These are phyloP conservation scores for Hyparrhenia diplandra DNA, from an alignment of 176 grass and related monocot genomes.

Conservation along the genomic window DNA sequence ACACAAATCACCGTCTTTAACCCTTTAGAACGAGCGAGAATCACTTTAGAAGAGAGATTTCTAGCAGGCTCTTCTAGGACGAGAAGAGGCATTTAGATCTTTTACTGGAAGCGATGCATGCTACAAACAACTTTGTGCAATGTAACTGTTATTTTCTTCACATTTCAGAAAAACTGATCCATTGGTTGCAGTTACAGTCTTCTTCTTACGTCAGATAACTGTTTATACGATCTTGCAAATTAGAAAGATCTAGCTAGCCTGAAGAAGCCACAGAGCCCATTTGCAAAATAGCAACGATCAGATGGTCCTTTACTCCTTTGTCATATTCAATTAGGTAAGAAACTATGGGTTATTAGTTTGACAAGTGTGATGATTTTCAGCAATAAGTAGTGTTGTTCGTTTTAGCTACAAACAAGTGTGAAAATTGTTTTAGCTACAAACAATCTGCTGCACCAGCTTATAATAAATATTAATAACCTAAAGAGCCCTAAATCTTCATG, in stretches of 20 bases:
- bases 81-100: slow-evolving; percentile 13
- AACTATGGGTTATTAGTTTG: too few species aligned
- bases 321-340: too few species aligned
- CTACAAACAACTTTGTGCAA: slow-evolving; percentile 11
- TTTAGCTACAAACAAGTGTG: too few species aligned
- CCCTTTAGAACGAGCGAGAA: slow-evolving; percentile 36
- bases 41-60: slow-evolving; percentile 38
- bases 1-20: slow-evolving; percentile 21
- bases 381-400: too few species aligned
- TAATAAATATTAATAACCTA: too few species aligned
- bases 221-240: not conserved
- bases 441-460: too few species aligned
- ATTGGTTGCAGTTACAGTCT: not conserved
- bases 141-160: not conserved
- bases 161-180: slow-evolving; percentile 8
- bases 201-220: not conserved
- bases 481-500: too few species aligned
- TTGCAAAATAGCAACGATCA: too few species aligned
- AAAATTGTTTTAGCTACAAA: too few species aligned
- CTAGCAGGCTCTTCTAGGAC: not conserved
- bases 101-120: not conserved
- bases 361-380: too few species aligned
- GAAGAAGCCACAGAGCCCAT: not conserved
- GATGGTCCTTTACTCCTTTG: too few species aligned
- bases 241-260: not conserved